phyloP scores from a whole-genome alignment of 1,284 basidiomycete species.

The Phylloporus gajari region DNA sequence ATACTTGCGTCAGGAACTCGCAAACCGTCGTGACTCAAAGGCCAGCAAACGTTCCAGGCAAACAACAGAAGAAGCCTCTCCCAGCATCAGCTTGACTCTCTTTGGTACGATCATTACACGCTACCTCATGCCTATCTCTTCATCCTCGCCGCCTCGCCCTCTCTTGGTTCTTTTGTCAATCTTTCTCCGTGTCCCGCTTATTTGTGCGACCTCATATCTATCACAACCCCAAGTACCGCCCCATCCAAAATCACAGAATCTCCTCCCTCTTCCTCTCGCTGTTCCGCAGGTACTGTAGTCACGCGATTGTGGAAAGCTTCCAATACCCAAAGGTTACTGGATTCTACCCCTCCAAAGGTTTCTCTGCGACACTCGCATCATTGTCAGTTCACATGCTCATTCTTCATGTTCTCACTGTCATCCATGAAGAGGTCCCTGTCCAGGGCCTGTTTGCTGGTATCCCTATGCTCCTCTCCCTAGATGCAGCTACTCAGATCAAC shows the following conservation, averaged over 20 bases:
- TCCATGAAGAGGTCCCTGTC: conserved; percentile 77
- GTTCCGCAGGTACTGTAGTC: conserved; percentile 54
- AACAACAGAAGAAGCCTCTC: conserved; percentile 54
- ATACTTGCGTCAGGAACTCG: conserved; percentile 81
- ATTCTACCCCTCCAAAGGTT: conserved; percentile 55
- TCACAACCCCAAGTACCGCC: conserved; percentile 50
- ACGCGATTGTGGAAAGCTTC: conserved; percentile 67
- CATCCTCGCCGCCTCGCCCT: conserved; percentile 76
- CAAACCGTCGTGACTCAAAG: conserved; percentile 61
- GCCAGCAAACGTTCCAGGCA: conserved; percentile 56
- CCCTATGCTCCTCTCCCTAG: conserved; percentile 87
- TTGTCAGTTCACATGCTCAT: conserved; percentile 84
- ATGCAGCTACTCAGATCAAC: conserved; percentile 62
- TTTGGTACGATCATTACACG: conserved; percentile 82
- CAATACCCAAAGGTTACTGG: conserved; percentile 61
- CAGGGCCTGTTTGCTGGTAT: conserved; percentile 80
- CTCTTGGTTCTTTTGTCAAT: conserved; percentile 59
- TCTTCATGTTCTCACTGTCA: conserved; percentile 72
- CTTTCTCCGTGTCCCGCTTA: conserved; percentile 56
- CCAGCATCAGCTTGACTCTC: conserved; percentile 60
- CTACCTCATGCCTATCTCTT: conserved; percentile 83
- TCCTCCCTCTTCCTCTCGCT: conserved; percentile 54
- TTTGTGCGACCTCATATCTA: conserved; percentile 46
- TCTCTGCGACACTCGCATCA: conserved; percentile 62
- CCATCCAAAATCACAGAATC: conserved; percentile 38